phyloP scores from a whole-genome alignment of 257 asterid species.

The Jacaranda mimosifolia region DNA sequence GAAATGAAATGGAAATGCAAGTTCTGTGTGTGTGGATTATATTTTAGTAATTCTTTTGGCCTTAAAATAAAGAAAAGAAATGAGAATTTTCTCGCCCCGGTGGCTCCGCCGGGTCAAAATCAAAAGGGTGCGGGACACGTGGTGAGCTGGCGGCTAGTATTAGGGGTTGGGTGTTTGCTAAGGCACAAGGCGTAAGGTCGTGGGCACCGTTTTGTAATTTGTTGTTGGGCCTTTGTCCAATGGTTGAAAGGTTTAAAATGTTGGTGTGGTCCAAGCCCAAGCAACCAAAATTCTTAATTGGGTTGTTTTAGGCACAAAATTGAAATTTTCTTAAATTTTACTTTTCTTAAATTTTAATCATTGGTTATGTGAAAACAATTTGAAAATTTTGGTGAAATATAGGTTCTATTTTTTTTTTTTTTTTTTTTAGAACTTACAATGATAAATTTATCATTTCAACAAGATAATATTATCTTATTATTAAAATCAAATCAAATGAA shows the following conservation, averaged over 20 bases:
- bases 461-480: no score
- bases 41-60: conserved; percentile 4
- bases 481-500: no score
- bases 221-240: not conserved
- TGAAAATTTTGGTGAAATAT: no score
- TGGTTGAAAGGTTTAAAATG: not conserved
- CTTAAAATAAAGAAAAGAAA: not conserved
- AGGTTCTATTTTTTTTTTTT: no score
- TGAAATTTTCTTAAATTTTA: not conserved
- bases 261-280: not conserved
- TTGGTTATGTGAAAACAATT: not conserved
- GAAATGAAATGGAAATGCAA: no score
- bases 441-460: no score
- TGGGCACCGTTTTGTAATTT: not conserved
- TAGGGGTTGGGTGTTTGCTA: not conserved
- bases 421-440: no score
- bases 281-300: not conserved
- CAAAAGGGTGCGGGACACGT: conserved; percentile 20
- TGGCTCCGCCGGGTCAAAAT: conserved; percentile 46
- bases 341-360: not conserved
- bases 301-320: not conserved
- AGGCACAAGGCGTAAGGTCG: conserved; percentile 12
- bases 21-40: not conserved
- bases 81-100: conserved; percentile 38
- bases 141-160: not conserved